Base-by-base conservation (phyloP, 2,329 filamentous ascomycete genomes). In the Neofusicoccum kwambonambiense region DNA sequence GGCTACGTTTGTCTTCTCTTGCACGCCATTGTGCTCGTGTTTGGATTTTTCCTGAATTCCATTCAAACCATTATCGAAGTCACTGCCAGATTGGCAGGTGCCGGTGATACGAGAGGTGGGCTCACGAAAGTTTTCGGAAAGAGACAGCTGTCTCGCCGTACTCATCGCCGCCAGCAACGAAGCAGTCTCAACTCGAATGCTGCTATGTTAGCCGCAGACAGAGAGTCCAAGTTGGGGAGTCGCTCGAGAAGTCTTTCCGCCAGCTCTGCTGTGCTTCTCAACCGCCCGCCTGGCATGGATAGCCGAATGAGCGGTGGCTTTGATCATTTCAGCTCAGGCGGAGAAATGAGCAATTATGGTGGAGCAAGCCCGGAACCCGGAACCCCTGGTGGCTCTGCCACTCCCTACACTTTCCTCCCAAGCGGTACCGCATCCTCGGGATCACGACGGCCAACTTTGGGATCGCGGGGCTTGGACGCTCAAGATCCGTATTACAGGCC, bases 1-100 rank as follows among this genome's bases (percentile, higher is more conserved):
- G 95, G 93, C 42, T 99, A 99, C 75, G 87, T 89, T 31, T 96
- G 98, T 64, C 82, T 99, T 54, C 77, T 96, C 34, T 86, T 97
- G 41, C 95, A 99, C 74, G 93, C 87, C 3, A 85, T 89, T 67
- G 92, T 97, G 0, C 80, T 99, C 22, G 84, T 97, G 3, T 91
- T 98, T 71, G 94, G 92, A 1, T 99, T 98, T 80, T 91, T 97
- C 75, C 82, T 99, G 45, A 97, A 97, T 74, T 90, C 95, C 1
- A 76, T 97, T 6, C 93, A 97, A 75, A 97, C 94, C 0, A 84
- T 97, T 47, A 86, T 97, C 45, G 95, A 99, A 77, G 92, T 99
- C 8, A 82, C 89, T 57, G 93, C 93, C 31, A 87, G 94, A 62
- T 82, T 95, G 72, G 85, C 90, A 31, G 94, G 94, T 42, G 93